A percentile compares a stretch with the other conserved stretches of the same genome.
Conservation (phyloP, 1,284 basidiomycete species). For the Leccinum pachyderme region DNA sequence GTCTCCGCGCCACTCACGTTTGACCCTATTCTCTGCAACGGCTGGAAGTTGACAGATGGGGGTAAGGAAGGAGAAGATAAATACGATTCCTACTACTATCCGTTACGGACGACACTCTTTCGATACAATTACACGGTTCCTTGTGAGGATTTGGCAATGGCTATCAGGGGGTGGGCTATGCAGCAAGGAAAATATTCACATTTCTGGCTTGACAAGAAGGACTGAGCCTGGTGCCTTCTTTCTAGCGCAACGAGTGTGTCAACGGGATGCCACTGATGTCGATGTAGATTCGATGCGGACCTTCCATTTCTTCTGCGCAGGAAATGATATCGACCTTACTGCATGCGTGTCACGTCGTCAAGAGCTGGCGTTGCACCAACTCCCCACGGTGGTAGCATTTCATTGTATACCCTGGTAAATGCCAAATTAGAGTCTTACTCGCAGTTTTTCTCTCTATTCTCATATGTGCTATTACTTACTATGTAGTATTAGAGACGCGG, state of each 20-base stretch:
- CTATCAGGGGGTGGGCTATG: conserved; percentile 11
- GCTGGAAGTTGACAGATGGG: conserved; percentile 18
- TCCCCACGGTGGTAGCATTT: background rate
- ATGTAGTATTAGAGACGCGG: too few species aligned
- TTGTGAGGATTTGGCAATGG: background rate
- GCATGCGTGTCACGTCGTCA: background rate
- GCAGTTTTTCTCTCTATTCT: too few species aligned
- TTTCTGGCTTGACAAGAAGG: background rate
- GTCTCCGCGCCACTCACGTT: conserved; percentile 17
- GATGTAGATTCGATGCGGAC: conserved; percentile 25
- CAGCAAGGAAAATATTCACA: conserved; percentile 14
- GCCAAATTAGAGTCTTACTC: too few species aligned
- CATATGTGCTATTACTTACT: too few species aligned
- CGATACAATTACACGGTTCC: conserved; percentile 25
- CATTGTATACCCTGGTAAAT: too few species aligned
- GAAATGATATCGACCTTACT: background rate
- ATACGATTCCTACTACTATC: background rate
- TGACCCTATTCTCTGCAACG: conserved; percentile 27
- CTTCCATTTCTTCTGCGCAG: conserved; percentile 14
- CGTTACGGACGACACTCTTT: conserved; percentile 19
- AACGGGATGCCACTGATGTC: background rate
- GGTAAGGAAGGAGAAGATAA: background rate
- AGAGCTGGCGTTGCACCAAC: background rate
- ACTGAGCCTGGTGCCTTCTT: conserved; percentile 24
- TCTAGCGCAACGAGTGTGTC: background rate